Evolutionary conservation across 1,284 basidiomycete genomes (phyloP).

Genomic region (Gomphus sp.): DNA sequence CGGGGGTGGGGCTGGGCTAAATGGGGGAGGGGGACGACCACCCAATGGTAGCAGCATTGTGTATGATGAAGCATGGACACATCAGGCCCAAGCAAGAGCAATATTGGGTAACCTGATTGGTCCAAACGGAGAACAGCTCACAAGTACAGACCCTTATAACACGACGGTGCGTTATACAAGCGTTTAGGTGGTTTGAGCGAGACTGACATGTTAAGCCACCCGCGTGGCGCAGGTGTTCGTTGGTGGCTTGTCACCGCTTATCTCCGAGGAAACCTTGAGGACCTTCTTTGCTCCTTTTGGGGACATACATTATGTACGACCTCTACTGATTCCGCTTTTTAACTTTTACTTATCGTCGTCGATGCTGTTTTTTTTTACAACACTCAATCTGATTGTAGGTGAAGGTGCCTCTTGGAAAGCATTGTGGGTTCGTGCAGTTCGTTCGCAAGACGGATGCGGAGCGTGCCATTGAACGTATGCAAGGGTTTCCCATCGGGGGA

Average conservation of each 20-base stretch:
- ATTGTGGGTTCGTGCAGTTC: conserved; percentile 94
- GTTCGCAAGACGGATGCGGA: conserved; percentile 88
- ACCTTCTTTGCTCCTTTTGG: conserved; percentile 88
- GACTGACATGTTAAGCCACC: background rate
- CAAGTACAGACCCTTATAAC: conserved; percentile 82
- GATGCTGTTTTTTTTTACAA: background rate
- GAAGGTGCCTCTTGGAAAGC: conserved; percentile 92
- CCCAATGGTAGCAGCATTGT: no score
- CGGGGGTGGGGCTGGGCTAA: background rate
- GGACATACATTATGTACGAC: conserved; percentile 79
- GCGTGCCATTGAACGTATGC: conserved; percentile 90
- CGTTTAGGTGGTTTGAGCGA: background rate
- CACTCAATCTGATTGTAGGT: conserved; percentile 51
- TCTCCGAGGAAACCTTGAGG: conserved; percentile 79
- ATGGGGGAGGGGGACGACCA: conserved; percentile 34
- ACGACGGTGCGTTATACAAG: conserved; percentile 54
- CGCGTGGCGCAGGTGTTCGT: conserved; percentile 47
- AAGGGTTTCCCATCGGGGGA: conserved; percentile 88
- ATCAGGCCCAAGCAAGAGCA: conserved; percentile 69
- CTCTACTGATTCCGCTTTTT: conserved; percentile 10
- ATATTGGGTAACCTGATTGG: conserved; percentile 73
- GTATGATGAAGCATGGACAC: conserved; percentile 72
- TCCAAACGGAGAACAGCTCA: conserved; percentile 75
- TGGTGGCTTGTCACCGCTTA: conserved; percentile 76
- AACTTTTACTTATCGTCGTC: background rate